A percentile compares a stretch with the other conserved stretches of the same genome.
Conservation (phyloP, 1,284 basidiomycete species). For the Schizophyllum amplum region DNA sequence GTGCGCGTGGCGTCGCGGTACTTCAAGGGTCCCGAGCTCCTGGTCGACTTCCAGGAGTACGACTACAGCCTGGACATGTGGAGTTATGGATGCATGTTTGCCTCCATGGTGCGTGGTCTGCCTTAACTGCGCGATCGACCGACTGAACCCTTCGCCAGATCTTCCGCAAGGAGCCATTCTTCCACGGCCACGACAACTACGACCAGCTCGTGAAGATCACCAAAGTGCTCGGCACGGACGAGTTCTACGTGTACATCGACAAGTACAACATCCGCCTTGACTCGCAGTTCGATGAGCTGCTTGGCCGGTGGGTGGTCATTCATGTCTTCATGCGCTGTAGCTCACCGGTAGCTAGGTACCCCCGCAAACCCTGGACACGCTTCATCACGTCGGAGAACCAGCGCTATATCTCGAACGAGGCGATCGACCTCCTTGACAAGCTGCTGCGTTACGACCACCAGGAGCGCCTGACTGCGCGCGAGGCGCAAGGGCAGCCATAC, state of each 20-base stretch:
- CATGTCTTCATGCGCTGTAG: conserved; percentile 6
- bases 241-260: conserved; percentile 84
- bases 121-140: conserved; percentile 7
- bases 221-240: conserved; percentile 96
- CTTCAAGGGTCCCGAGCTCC: conserved; percentile 96
- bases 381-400: conserved; percentile 96
- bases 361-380: conserved; percentile 88
- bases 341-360: conserved; percentile 49
- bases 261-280: conserved; percentile 94
- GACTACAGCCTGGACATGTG: conserved; percentile 98
- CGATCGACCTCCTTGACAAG: conserved; percentile 96
- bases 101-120: conserved; percentile 71
- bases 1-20: conserved; percentile 96
- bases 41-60: conserved; percentile 98
- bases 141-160: conserved; percentile 48
- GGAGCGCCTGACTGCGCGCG: conserved; percentile 89
- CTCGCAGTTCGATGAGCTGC: conserved; percentile 83
- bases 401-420: conserved; percentile 95
- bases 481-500: conserved; percentile 85
- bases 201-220: conserved; percentile 98
- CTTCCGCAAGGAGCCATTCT: conserved; percentile 98
- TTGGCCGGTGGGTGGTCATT: conserved; percentile 52
- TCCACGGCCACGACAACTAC: conserved; percentile 99
- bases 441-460: conserved; percentile 95
- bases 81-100: conserved; percentile 98